Base-by-base conservation (phyloP, 2,329 filamentous ascomycete genomes). In the Lachnellula subtilissima region DNA sequence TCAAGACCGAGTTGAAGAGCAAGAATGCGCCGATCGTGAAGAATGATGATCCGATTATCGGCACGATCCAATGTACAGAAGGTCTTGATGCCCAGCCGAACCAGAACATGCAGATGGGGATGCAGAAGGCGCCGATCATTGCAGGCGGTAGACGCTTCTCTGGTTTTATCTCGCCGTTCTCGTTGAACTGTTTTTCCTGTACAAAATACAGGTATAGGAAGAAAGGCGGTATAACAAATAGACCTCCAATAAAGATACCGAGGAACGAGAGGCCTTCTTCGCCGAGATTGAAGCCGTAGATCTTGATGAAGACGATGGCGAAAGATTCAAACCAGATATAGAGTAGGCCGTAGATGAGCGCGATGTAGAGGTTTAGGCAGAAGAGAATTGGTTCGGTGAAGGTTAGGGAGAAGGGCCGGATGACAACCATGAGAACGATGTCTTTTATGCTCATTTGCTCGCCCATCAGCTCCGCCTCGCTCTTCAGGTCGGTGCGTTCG, bases 261-360 rank as follows among this genome's bases (percentile, higher is more conserved):
- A 84, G 69, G 72, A 87, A 87, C 48, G 83, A 76, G 8, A 87
- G 74, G 14, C 83, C 82, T 58, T 80, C 71, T 56, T 81, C 65
- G 23, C 82, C 82, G 2, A 81, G 70, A 58, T 76, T 79, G 77
- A 88, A 85, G 64, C 71, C 68, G 69, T 88, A 87, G 62, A 79
- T 73, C 28, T 74, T 75, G 2, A 75, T 74, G 68, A 85, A 88
- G 55, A 87, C 82, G 15, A 85, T 74, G 7, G 57, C 53, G 69
- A 87, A 87, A 14, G 79, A 79, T 65, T 87, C 84, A 65, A 87
- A 87, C 73, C 78, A 87, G 50, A 76, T 77, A 64, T 82, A 83
- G 70, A 82, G 81, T 64, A 82, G 81, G 49, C 75, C 81, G 68
- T 85, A 87, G 61, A 82, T 78, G 59, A 87, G 76, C 50, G 77